Evolutionary conservation across 2,329 filamentous ascomycete species (phyloP).

Genomic region (Diaporthe capsici): DNA sequence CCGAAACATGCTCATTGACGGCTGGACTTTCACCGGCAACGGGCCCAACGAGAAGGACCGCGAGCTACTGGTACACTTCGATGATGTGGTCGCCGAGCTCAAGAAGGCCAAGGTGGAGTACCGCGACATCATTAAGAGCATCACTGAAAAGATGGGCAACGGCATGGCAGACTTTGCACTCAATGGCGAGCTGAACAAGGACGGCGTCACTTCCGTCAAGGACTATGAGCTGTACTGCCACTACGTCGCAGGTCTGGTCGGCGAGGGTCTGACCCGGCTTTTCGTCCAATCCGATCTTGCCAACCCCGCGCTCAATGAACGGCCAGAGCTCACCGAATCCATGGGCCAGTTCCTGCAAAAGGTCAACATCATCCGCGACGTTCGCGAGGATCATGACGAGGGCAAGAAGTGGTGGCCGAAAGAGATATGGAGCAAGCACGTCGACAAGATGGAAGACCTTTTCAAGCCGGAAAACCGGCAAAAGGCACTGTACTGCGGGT

Average conservation of each 20-base stretch:
- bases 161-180: conserved; percentile 97
- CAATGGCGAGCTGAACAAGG: conserved; percentile 84
- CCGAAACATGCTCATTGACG: conserved; percentile 82
- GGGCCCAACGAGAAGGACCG: conserved; percentile 94
- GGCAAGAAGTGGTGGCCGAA: conserved; percentile 93
- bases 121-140: conserved; percentile 89
- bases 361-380: conserved; percentile 98
- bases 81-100: conserved; percentile 87
- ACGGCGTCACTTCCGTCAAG: conserved; percentile 84
- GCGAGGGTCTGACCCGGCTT: conserved; percentile 89
- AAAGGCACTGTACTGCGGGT: conserved; percentile 85
- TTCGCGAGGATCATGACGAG: conserved; percentile 91
- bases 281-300: conserved; percentile 91
- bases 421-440: conserved; percentile 97
- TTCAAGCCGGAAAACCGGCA: conserved; percentile 85
- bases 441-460: conserved; percentile 89
- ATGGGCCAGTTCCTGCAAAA: conserved; percentile 99
- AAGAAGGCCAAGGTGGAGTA: conserved; percentile 90
- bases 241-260: conserved; percentile 98
- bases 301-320: conserved; percentile 85
- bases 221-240: conserved; percentile 99
- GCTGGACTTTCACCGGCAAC: conserved; percentile 91
- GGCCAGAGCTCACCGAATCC: conserved; percentile 87
- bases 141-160: conserved; percentile 94
- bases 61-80: conserved; percentile 92